Evolutionary conservation across 2,329 filamentous ascomycete species (phyloP), one percentile per base, ranked within the genome.

Genomic region (Meredithiella fracta): DNA sequence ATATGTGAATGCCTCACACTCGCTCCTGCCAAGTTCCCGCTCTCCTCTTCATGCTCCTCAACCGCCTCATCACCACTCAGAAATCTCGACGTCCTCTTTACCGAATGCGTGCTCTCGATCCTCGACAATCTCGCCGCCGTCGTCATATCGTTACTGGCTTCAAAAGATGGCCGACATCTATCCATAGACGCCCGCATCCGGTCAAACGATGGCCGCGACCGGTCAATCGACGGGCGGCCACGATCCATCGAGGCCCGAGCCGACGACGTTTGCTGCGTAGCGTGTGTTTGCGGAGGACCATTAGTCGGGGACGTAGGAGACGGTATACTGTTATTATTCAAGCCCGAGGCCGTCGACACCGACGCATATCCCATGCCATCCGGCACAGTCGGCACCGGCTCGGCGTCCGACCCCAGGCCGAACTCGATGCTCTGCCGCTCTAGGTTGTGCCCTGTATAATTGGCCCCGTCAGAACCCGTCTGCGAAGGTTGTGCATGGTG

Each of bases 381-480:
- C 11, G 54, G 54, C 34, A 56, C 22, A 7, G 47, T 53, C n/a
- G 57, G 57, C 3, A 56, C 53, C 15, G 57, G 23, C 17, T 47
- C 53, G 5, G 40, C 50, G n/a, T 58, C 53, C 8, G 57, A 55
- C 14, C 37, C 42, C 23, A 58, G 38, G 14, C 57, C 57, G 25
- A 58, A 58, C 25, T 58, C 57, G 23, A 58, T 47, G 31, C 53
- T 55, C 34, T 58, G 57, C 47, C 57, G 57, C 20, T 58, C 49
- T 31, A 74, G 71, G 59, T 81, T 77, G 62, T 80, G 78, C 52
- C 76, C 72, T 22, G 88, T 94, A 67, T 89, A 94, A 63, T 94
- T 90, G 52, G 92, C 96, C 59, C 88, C 91, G 68, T 95, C 90
- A 69, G 90, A 96, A 59, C 89, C 88, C 63, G 91, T 94, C 65